A percentile compares a stretch with the other conserved stretches of the same genome.
Evolutionary conservation across 2,329 filamentous ascomycete genomes (phyloP).

Genomic region (Zasmidium angulare): DNA sequence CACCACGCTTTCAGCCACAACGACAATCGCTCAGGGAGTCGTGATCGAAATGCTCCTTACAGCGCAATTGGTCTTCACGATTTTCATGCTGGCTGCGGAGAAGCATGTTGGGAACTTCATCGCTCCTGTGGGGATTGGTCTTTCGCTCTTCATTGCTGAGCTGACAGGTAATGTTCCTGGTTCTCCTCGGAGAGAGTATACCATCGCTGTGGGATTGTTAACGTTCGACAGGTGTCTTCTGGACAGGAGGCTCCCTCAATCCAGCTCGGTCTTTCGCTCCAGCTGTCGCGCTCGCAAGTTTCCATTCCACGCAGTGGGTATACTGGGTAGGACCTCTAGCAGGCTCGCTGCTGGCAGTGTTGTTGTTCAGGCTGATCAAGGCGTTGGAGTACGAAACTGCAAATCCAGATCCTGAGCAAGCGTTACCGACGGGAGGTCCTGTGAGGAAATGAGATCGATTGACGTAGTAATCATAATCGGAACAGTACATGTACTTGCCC

Average conservation of each 20-base stretch:
- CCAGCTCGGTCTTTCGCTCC: slow-evolving; percentile 36
- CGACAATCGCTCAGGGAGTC: slow-evolving; percentile 37
- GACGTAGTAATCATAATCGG: no score
- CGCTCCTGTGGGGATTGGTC: slow-evolving; percentile 27
- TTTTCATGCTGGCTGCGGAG: slow-evolving; percentile 38
- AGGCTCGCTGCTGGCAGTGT: slow-evolving; percentile 30
- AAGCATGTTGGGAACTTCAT: slow-evolving; percentile 36
- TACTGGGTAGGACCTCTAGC: slow-evolving; percentile 31
- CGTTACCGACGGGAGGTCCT: neutral
- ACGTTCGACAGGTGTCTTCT: slow-evolving; percentile 26
- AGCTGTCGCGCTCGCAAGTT: slow-evolving; percentile 29
- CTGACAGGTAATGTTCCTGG: no score
- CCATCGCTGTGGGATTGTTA: no score
- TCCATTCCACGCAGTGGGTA: slow-evolving; percentile 34
- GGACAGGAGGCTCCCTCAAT: slow-evolving; percentile 36
- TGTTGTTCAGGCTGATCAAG: slow-evolving; percentile 36
- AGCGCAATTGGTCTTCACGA: slow-evolving; percentile 31
- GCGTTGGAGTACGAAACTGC: slow-evolving; percentile 35
- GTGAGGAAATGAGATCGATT: no score
- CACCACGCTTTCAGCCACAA: slow-evolving; percentile 35
- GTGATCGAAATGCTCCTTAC: slow-evolving; percentile 39
- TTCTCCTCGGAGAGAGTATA: no score
- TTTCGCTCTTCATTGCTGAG: slow-evolving; percentile 27
- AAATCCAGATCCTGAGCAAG: slow-evolving; percentile 25
- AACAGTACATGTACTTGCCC: no score